Base-by-base conservation (phyloP, 805 yeast genomes). In the Scheffersomyces coipomensis region DNA sequence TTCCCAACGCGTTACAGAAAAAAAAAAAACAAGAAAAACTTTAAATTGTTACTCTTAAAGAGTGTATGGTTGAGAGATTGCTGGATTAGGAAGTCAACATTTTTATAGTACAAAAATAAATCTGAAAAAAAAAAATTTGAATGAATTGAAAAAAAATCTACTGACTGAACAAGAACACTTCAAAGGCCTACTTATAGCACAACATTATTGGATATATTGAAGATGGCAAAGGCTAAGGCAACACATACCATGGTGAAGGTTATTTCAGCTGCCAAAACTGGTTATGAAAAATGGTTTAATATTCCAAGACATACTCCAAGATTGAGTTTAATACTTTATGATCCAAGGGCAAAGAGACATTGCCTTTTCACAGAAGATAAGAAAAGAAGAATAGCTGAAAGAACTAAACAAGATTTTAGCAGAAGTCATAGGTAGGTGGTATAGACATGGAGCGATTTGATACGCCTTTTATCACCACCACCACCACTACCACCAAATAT, bases 231-330 rank as follows among this genome's bases (percentile, higher is more conserved):
- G 62, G 81, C 84, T 33, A 87, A 87, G 65, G 75, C 86, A 19
- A 81, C 89, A 55, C 81, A 81, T 50, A 85, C 95, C 3, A 81
- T 90, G 56, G 84, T 91, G 42, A 88, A 88, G 62, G 76, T 91
- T 46, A 71, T 90, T 2, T 91, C 98, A 1, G 76, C 93, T 2
- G 98, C 97, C 13, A 79, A 84, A 51, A 90, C 98, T 1, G 98
- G 98, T 1, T 87, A 75, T 63, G 80, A 81, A 58, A 81, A 95
- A 58, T 83, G 89, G 59, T 78, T 89, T 48, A 71, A 81, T 37
- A 78, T 90, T 34, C 93, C 89, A 35, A 83, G 97, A 69, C 81
- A 86, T 38, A 81, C 95, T 3, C 86, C 87, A 35, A 71, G 79
- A 41, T 81, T 91, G 46, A 81, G 79, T 34, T 93, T 88, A 56